Base-by-base conservation (phyloP, 2,329 filamentous ascomycete species). In the Exophiala lecanii-corni region DNA sequence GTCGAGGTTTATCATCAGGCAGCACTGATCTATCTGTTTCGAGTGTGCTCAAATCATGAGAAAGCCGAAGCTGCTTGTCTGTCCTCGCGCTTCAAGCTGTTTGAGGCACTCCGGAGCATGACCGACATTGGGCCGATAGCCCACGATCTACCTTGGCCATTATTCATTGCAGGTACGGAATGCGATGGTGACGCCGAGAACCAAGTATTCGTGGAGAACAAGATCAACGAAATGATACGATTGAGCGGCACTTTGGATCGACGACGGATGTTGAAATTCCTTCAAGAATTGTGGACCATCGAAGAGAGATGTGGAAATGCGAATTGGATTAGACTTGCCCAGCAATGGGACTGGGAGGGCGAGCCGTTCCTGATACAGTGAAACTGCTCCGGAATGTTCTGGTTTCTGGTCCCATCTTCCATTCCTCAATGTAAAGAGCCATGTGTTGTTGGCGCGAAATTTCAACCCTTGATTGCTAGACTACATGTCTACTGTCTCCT, bases 401-500 rank as follows among this genome's bases (percentile, higher is more conserved):
- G n/a, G n/a, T n/a, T n/a, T n/a, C n/a, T n/a, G n/a, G n/a, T n/a
- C n/a, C n/a, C n/a, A n/a, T n/a, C n/a, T n/a, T n/a, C n/a, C n/a
- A n/a, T n/a, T n/a, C n/a, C n/a, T n/a, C n/a, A n/a, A n/a, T n/a
- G n/a, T n/a, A n/a, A n/a, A n/a, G n/a, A n/a, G n/a, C n/a, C n/a
- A n/a, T n/a, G n/a, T n/a, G n/a, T n/a, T n/a, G n/a, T n/a, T n/a
- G n/a, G n/a, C n/a, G n/a, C n/a, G n/a, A n/a, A n/a, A n/a, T n/a
- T n/a, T n/a, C n/a, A n/a, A n/a, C n/a, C n/a, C n/a, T n/a, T n/a
- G n/a, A n/a, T n/a, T n/a, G n/a, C 35, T 39, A 7, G 19, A 41
- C 51, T 43, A 55, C 42, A 57, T 58, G n/a, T 55, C 46, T 18
- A 64, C 55, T 0, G 62, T 64, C 30, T 64, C 60, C 32, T 61